Percentiles rank a stretch among this genome's conserved stretches.
phyloP scores from a whole-genome alignment of 192 early-diverging fungal genomes.

The Dissophora globulifera region DNA sequence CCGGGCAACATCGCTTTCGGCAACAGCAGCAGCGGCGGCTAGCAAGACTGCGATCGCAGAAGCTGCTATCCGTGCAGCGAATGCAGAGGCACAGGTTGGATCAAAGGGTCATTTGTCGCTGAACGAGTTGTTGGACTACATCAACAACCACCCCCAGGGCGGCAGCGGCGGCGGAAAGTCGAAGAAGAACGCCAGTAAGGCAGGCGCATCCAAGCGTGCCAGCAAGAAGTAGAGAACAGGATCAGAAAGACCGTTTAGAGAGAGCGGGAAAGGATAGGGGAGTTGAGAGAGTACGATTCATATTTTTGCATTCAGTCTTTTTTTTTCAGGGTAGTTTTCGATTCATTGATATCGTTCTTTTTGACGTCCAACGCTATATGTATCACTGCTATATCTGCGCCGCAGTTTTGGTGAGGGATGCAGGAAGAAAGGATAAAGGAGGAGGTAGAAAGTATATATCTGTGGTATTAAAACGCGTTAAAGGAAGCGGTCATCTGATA shows the following conservation, averaged over 20 bases:
- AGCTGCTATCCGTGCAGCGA: constrained; percentile 48
- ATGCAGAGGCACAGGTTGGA: constrained; percentile 46
- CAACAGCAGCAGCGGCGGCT: constrained; percentile 54
- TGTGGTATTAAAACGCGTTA: neutral
- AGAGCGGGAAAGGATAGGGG: no score
- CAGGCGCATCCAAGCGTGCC: constrained; percentile 27
- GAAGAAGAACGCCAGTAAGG: constrained; percentile 36
- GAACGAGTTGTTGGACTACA: constrained; percentile 81
- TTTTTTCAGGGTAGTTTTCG: neutral
- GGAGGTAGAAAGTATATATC: no score
- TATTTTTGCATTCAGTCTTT: constrained; percentile 4
- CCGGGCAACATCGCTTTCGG: constrained; percentile 28
- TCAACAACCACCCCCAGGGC: constrained; percentile 54
- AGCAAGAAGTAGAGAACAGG: constrained; percentile 32
- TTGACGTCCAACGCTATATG: no score
- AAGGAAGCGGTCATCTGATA: neutral
- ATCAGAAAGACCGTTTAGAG: neutral
- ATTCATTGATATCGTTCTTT: neutral
- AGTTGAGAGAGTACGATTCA: neutral
- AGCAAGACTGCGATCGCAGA: constrained; percentile 34
- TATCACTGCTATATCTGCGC: neutral
- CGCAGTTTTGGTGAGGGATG: neutral
- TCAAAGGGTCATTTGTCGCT: constrained; percentile 78
- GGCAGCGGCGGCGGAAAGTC: constrained; percentile 21
- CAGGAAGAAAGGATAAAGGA: neutral